Percentiles rank a stretch among this genome's conserved stretches.
Evolutionary conservation across 2,329 filamentous ascomycete species (phyloP).

Genomic region (Trichoderma afroharzianum): DNA sequence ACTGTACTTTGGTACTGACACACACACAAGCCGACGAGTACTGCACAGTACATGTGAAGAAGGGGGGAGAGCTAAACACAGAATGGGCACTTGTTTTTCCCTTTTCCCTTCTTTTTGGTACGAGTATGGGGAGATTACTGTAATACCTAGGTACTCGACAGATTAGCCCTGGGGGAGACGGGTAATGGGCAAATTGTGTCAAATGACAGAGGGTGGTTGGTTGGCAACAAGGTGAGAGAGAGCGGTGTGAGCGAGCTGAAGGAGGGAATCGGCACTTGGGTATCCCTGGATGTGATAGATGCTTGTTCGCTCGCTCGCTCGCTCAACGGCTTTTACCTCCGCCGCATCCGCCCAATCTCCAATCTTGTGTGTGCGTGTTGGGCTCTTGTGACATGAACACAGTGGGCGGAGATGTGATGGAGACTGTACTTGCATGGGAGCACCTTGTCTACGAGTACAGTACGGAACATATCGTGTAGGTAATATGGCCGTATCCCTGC

Average conservation of each 20-base stretch:
- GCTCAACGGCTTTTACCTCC: not conserved
- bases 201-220: not conserved
- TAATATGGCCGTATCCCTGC: not conserved
- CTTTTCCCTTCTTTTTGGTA: not conserved
- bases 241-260: not conserved
- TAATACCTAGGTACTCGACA: not conserved
- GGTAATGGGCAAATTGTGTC: not conserved
- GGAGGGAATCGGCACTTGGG: not conserved
- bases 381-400: not conserved
- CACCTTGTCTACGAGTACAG: not conserved
- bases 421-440: not conserved
- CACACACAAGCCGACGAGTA: not conserved
- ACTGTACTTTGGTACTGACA: not conserved
- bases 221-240: not conserved
- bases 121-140: not conserved
- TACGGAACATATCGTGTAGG: not conserved
- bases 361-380: not conserved
- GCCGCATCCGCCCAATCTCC: not conserved
- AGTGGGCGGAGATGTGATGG: not conserved
- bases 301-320: not conserved
- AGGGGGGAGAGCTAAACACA: not conserved
- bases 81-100: not conserved
- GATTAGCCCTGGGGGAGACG: not conserved
- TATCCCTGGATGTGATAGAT: not conserved
- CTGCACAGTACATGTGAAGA: not conserved